A percentile compares a stretch with the other conserved stretches of the same genome.
Conservation (phyloP, 2,329 filamentous ascomycete species). For the Exophiala spinifera region DNA sequence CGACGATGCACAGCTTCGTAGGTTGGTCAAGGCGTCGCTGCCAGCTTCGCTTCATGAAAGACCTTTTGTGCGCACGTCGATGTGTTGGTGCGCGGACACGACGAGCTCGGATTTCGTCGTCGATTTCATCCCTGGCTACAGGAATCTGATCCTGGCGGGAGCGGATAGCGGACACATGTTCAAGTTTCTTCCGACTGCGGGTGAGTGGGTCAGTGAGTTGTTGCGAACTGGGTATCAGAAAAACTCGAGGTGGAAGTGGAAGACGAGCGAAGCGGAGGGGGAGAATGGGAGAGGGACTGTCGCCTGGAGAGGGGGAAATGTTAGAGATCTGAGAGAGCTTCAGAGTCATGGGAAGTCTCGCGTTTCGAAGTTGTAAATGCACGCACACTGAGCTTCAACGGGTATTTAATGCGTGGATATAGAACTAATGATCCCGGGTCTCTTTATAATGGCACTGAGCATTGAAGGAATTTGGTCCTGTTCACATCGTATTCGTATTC, state of each 20-base stretch:
- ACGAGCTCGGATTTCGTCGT: conserved; percentile 58
- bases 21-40: conserved; percentile 50
- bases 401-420: too few species aligned
- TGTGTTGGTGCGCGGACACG: conserved; percentile 63
- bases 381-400: too few species aligned
- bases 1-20: conserved; percentile 52
- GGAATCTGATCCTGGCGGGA: conserved; percentile 48
- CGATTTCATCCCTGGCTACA: conserved; percentile 52
- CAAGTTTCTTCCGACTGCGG: conserved; percentile 60
- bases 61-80: conserved; percentile 51
- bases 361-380: too few species aligned
- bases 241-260: conserved; percentile 53
- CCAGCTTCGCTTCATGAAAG: conserved; percentile 49
- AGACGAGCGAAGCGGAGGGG: conserved; percentile 32
- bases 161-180: conserved; percentile 61
- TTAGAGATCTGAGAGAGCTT: not conserved
- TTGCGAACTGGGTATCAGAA: conserved; percentile 45
- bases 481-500: too few species aligned
- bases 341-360: too few species aligned
- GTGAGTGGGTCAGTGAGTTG: conserved; percentile 50
- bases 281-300: conserved; percentile 35
- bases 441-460: too few species aligned
- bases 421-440: too few species aligned
- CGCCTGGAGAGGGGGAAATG: conserved; percentile 44
- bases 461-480: too few species aligned